phyloP scores from a whole-genome alignment of 345 rosid species.

The Boechera divaricarpa region DNA sequence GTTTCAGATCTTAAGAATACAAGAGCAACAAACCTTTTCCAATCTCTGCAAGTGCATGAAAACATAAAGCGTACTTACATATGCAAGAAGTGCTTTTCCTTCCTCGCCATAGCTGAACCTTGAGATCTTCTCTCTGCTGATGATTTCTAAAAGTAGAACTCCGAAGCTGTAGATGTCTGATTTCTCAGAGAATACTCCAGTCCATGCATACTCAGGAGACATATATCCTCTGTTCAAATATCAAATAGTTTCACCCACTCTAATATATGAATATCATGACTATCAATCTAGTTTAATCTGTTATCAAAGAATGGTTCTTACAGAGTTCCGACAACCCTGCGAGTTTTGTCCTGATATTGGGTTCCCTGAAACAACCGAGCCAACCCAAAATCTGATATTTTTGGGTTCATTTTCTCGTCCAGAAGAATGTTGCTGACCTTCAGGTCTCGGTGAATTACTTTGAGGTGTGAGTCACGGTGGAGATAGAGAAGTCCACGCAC shows the following conservation, averaged over 20 bases:
- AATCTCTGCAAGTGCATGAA: neutral
- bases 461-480: conserved; percentile 49
- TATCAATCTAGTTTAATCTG: neutral
- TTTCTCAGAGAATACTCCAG: conserved; percentile 61
- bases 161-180: conserved; percentile 72
- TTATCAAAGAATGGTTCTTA: conserved; percentile 14
- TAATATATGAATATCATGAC: neutral
- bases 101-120: conserved; percentile 27
- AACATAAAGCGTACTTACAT: conserved; percentile 16
- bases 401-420: conserved; percentile 46
- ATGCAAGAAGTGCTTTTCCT: conserved; percentile 31
- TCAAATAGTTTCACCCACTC: neutral
- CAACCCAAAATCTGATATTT: conserved; percentile 55
- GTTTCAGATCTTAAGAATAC: neutral
- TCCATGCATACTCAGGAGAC: conserved; percentile 76
- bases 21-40: neutral
- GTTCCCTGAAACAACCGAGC: conserved; percentile 44
- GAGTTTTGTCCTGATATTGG: conserved; percentile 38
- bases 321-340: conserved; percentile 45
- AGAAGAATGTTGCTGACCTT: conserved; percentile 49
- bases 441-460: conserved; percentile 47
- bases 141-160: conserved; percentile 61
- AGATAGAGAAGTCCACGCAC: conserved; percentile 54
- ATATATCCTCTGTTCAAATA: conserved; percentile 60
- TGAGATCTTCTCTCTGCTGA: conserved; percentile 52